Percentiles rank a stretch among this genome's conserved stretches.
phyloP scores from a whole-genome alignment of 1,284 basidiomycete genomes.

The Sphagnurus paluster region DNA sequence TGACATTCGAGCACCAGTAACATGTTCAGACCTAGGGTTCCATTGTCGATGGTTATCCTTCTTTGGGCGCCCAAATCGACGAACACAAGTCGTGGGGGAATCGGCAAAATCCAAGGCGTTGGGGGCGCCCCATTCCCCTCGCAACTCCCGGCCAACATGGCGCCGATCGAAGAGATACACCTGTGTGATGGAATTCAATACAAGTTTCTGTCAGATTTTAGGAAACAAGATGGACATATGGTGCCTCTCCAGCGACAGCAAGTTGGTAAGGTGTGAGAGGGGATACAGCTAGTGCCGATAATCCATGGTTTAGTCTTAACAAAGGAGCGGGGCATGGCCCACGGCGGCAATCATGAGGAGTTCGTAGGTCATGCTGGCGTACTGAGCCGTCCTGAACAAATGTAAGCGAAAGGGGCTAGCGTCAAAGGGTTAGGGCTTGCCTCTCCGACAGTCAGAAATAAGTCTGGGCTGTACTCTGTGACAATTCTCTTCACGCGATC shows the following conservation, averaged over 20 bases:
- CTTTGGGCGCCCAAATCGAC: slow-evolving; percentile 72
- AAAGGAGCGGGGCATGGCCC: slow-evolving; percentile 68
- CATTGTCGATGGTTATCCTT: slow-evolving; percentile 27
- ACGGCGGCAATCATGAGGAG: slow-evolving; percentile 57
- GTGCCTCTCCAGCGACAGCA: slow-evolving; percentile 72
- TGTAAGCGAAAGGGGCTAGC: slow-evolving; percentile 2
- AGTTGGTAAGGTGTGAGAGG: slow-evolving; percentile 73
- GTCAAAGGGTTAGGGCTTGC: slow-evolving; percentile 34
- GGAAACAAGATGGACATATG: slow-evolving; percentile 49
- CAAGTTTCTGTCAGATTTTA: background rate
- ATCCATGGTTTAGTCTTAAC: slow-evolving; percentile 55
- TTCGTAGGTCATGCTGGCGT: slow-evolving; percentile 86
- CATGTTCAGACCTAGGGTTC: slow-evolving; percentile 51
- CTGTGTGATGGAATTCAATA: too few relatives aligned
- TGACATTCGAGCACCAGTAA: slow-evolving; percentile 82
- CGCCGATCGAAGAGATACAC: slow-evolving; percentile 90
- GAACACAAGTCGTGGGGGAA: slow-evolving; percentile 73
- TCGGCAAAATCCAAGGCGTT: slow-evolving; percentile 40
- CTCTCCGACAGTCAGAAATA: slow-evolving; percentile 86
- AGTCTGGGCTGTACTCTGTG: slow-evolving; percentile 79
- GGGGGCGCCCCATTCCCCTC: slow-evolving; percentile 73
- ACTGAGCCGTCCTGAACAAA: slow-evolving; percentile 45
- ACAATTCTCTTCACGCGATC: slow-evolving; percentile 79
- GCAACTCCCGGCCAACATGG: slow-evolving; percentile 64
- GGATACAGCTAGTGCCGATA: slow-evolving; percentile 68